Base-by-base conservation (phyloP, 345 rosid genomes). In the Geranium brycei region DNA sequence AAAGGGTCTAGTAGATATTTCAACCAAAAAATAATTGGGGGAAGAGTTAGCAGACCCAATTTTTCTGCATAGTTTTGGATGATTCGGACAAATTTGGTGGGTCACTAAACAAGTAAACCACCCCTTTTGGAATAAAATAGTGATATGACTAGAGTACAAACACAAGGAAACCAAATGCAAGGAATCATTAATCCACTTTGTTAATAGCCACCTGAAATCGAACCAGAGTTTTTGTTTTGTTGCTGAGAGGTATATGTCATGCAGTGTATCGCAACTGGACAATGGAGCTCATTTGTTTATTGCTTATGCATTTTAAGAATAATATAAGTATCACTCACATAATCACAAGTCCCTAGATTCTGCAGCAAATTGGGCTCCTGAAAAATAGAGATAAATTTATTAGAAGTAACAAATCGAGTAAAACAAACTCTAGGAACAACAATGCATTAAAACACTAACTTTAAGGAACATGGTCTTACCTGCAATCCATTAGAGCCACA, bases 311-410 rank as follows among this genome's bases (percentile, higher is more conserved):
- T 47, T 47, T 10, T 47, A 47, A 13, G 41, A 47, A 47, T 47
- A 47, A 47, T 13, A 47, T 2, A 47, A 47, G 7, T 13, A 47
- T 47, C 32, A 81, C 95, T 88, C 75, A 91, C 97, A 65, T 83
- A 95, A 69, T 81, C 70, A 51, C 99, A 95, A 31, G 41, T 60
- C 68, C 85, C 97, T 59, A 73, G 74, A 77, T 72, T 85, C 78
- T 75, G 70, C 71, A 95, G 57, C 57, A 75, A 79, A 61, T 77
- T 63, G 59, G 96, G 96, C 71, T 83, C 96, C 99, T 95, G 77
- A 69, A 62, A 76, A 71, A 35, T 30, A 74, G 61, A 75, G 63
- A 53, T 41, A 63, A 35, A 63, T 61, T 62, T 61, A 72, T 59
- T 35, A 57, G 17, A 31, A 4, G 62, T 69, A 67, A 66, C 17